phyloP scores from a whole-genome alignment of 495 filamentous ascomycete genomes.

The Neurospora sp. region DNA sequence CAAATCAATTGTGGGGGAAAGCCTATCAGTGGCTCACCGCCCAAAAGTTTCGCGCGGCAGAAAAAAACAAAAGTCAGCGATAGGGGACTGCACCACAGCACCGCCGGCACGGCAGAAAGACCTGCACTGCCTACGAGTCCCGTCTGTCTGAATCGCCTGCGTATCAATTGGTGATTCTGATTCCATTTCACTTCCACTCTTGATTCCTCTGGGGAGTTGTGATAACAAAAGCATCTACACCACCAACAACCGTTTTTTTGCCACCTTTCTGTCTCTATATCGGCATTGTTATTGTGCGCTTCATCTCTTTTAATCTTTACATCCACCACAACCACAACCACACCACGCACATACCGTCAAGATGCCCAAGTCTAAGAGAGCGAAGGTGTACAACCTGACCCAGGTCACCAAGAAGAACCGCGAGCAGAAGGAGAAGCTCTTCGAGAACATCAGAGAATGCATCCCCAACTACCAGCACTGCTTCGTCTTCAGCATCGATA shows the following conservation, averaged over 20 bases:
- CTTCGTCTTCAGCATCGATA: constrained; percentile 88
- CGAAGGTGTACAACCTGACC: constrained; percentile 77
- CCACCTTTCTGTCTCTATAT: neutral
- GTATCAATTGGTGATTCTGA: neutral
- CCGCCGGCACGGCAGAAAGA: neutral
- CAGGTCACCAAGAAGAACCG: constrained; percentile 83
- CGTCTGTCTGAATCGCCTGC: neutral
- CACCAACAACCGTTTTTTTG: neutral
- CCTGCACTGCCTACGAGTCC: neutral
- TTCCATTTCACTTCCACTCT: neutral
- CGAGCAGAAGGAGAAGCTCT: constrained; percentile 80
- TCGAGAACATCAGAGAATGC: constrained; percentile 76
- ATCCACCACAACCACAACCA: neutral
- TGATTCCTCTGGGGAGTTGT: neutral
- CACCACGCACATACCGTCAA: constrained; percentile 21
- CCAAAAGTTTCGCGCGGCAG: constrained; percentile 9
- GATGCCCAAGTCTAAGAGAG: constrained; percentile 96
- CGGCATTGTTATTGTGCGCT: neutral
- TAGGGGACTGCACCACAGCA: neutral
- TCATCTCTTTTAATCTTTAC: neutral
- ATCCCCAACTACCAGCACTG: constrained; percentile 78
- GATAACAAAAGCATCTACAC: neutral
- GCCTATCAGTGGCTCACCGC: constrained; percentile 1
- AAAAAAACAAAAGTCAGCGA: constrained; percentile 5
- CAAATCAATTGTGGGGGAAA: constrained; percentile 4